Conservation (phyloP, 1,284 basidiomycete species). For the Irpex sp. region DNA sequence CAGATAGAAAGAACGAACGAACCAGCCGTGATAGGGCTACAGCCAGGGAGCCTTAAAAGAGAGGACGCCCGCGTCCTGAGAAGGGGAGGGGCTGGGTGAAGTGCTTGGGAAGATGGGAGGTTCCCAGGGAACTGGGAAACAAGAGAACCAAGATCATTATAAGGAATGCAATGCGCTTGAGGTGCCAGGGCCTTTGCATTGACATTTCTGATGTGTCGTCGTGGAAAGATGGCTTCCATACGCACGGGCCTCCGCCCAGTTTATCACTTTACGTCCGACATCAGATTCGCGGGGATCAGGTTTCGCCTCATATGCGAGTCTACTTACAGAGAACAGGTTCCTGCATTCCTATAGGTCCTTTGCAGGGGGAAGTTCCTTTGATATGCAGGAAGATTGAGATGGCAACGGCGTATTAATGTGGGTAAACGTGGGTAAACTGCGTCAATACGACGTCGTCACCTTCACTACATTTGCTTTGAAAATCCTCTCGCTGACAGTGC, state of each 20-base stretch:
- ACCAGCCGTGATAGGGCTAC: neutral
- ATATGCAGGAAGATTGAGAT: neutral
- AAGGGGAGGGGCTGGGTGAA: neutral
- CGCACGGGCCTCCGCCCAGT: neutral
- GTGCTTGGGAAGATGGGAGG: neutral
- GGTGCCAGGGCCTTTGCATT: neutral
- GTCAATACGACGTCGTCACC: neutral
- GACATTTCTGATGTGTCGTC: neutral
- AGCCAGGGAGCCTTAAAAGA: neutral
- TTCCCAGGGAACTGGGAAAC: neutral
- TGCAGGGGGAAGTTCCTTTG: neutral
- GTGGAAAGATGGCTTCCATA: neutral
- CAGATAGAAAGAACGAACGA: neutral
- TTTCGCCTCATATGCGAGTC: neutral
- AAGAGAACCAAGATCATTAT: neutral
- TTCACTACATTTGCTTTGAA: neutral
- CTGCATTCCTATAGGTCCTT: neutral
- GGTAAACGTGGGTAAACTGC: neutral
- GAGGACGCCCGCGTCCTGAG: slow-evolving; percentile 1
- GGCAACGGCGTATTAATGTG: neutral
- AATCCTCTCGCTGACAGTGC: too few species aligned
- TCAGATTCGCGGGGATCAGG: neutral
- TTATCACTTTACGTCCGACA: neutral
- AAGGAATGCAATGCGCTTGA: neutral
- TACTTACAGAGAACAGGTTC: neutral